phyloP scores from a whole-genome alignment of 345 rosid genomes.

The Kernera saxatilis region DNA sequence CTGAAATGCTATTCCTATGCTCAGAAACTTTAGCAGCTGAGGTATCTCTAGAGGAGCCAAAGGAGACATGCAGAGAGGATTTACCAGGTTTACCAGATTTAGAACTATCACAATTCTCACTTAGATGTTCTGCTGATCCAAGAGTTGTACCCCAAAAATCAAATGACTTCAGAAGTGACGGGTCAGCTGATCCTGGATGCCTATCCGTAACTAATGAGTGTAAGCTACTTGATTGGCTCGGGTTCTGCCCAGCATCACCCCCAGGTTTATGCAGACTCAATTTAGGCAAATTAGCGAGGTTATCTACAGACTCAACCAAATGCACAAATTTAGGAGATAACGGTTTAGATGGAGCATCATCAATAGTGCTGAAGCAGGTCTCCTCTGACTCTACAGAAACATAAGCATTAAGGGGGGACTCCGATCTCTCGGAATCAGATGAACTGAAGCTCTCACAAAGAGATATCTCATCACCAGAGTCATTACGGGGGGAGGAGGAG shows the following conservation, averaged over 20 bases:
- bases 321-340: conserved; percentile 65
- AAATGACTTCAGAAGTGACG: conserved; percentile 32
- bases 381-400: conserved; percentile 32
- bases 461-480: conserved; percentile 73
- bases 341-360: conserved; percentile 39
- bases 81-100: conserved; percentile 25
- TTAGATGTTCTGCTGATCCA: conserved; percentile 29
- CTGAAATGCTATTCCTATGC: conserved; percentile 16
- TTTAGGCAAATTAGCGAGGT: conserved; percentile 29
- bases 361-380: conserved; percentile 28
- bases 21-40: conserved; percentile 20
- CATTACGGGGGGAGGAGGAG: conserved; percentile 49
- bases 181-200: conserved; percentile 29
- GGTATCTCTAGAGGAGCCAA: conserved; percentile 27
- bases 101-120: conserved; percentile 23
- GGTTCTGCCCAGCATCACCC: conserved; percentile 27
- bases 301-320: conserved; percentile 58
- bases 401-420: conserved; percentile 35
- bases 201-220: conserved; percentile 12
- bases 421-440: conserved; percentile 51
- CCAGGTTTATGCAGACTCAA: conserved; percentile 30
- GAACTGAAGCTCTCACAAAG: conserved; percentile 58
- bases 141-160: conserved; percentile 60
- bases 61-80: conserved; percentile 43
- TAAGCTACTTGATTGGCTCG: conserved; percentile 23